Evolutionary conservation across 176 grass and related monocot genomes (phyloP), one percentile per base, ranked within the genome.

Genomic region (Triticum dicoccoides): DNA sequence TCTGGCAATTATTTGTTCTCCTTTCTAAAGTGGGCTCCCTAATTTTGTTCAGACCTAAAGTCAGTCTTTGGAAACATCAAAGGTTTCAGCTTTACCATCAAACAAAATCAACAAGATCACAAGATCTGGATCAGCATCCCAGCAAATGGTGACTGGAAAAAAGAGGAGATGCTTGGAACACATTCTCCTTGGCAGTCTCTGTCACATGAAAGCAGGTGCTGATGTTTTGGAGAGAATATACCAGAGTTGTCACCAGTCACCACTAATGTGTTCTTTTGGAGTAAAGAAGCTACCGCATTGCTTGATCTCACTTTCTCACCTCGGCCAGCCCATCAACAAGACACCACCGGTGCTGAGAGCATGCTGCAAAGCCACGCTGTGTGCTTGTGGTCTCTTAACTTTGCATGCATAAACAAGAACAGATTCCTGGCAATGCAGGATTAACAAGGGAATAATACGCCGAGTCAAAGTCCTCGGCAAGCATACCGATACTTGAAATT

Each of bases 311-410:
- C 61, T 0, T 62, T 81, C 85, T 83, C 61, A 32, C 41, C 76
- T 88, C 41, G 37, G 69, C 38, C 61, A 84, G 41, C 64, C 71
- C 58, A 85, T 85, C 70, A 82, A 76, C 52, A 63, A 12, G 84
- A 71, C 51, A 88, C 17, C 77, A 88, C 52, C 64, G 86, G 89
- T 85, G 37, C 77, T 45, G 58, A 88, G 71, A 91, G 86, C 71
- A 82, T 85, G 90, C 86, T 85, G 81, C 89, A 91, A 87, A 75
- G 27, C 61, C 67, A 84, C 85, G 85, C 76, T 84, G 89, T 84
- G 85, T 84, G 61, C 17, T 3, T 80, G 14, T 59, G 70, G 72
- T 77, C 82, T 81, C 77, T 30, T 30, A 41, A 41, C 82, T 85
- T 85, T 71, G 83, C 85, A 87, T 84, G 83, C 85, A 84, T 84